Conservation (phyloP, 1,284 basidiomycete genomes). For the Tilletia indica region DNA sequence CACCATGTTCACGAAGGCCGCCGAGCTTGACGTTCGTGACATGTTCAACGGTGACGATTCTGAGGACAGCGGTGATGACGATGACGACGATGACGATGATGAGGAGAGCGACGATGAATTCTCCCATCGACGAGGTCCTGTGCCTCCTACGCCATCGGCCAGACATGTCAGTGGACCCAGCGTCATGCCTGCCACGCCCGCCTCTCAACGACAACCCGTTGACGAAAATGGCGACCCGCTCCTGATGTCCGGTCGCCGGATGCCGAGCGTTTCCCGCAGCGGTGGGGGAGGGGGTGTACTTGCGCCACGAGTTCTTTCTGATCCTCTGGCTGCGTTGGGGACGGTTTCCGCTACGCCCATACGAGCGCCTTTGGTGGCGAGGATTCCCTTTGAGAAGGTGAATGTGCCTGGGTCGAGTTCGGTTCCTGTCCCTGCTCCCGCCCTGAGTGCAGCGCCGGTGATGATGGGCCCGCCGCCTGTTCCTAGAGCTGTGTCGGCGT, state of each 20-base stretch:
- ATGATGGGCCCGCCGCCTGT: background rate
- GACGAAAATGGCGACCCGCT: slow-evolving; percentile 11
- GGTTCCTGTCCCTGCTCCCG: background rate
- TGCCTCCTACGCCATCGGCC: slow-evolving; percentile 13
- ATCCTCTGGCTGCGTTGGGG: slow-evolving; percentile 4
- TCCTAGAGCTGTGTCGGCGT: background rate
- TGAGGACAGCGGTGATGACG: slow-evolving; percentile 26
- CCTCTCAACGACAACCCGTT: background rate
- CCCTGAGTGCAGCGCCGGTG: background rate
- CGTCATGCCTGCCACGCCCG: background rate
- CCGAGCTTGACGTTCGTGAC: slow-evolving; percentile 44
- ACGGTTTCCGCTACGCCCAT: slow-evolving; percentile 6
- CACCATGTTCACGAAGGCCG: slow-evolving; percentile 48
- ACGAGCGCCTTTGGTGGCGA: background rate
- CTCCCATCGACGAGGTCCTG: background rate
- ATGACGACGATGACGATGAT: slow-evolving; percentile 31
- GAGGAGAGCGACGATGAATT: slow-evolving; percentile 32
- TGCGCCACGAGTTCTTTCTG: background rate
- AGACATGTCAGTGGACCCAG: background rate
- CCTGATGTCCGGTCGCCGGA: background rate
- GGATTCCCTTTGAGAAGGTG: slow-evolving; percentile 12
- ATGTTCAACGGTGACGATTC: slow-evolving; percentile 50
- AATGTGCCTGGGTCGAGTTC: slow-evolving; percentile 1
- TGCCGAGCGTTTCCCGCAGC: slow-evolving; percentile 4
- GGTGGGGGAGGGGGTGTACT: background rate